Conservation (phyloP, 495 filamentous ascomycete species). For the Hypoxylon lienhwacheense region DNA sequence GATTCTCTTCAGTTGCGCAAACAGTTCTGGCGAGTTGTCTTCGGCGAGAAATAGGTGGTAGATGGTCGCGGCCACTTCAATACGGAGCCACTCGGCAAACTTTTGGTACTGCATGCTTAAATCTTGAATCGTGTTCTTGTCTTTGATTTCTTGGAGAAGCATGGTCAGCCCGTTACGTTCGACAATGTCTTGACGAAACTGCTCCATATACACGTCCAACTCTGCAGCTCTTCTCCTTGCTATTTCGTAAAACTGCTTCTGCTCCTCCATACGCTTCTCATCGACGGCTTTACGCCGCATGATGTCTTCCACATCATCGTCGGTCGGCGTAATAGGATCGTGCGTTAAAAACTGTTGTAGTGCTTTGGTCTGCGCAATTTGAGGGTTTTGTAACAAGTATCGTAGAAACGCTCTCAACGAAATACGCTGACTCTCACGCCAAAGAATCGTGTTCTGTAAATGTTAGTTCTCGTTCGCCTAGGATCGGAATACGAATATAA, state of each 20-base stretch:
- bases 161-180: constrained; percentile 82
- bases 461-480: constrained; percentile 6
- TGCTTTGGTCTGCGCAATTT: constrained; percentile 76
- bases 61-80: constrained; percentile 93
- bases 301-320: constrained; percentile 84
- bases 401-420: constrained; percentile 89
- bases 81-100: constrained; percentile 97
- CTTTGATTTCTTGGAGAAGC: constrained; percentile 87
- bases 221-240: constrained; percentile 87
- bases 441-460: constrained; percentile 60
- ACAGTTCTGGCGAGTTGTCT: constrained; percentile 94
- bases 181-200: constrained; percentile 65
- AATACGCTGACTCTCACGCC: constrained; percentile 87
- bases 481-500: neutral
- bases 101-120: constrained; percentile 94
- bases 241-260: constrained; percentile 92
- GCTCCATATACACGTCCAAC: constrained; percentile 96
- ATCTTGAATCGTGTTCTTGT: constrained; percentile 82
- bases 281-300: constrained; percentile 78
- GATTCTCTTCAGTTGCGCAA: constrained; percentile 89
- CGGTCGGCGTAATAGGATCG: constrained; percentile 67
- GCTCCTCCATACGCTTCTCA: constrained; percentile 84
- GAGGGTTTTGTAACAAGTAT: constrained; percentile 77
- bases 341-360: constrained; percentile 79
- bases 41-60: constrained; percentile 98